Conservation (phyloP, 805 yeast species). For the Metschnikowia kofuensis region DNA sequence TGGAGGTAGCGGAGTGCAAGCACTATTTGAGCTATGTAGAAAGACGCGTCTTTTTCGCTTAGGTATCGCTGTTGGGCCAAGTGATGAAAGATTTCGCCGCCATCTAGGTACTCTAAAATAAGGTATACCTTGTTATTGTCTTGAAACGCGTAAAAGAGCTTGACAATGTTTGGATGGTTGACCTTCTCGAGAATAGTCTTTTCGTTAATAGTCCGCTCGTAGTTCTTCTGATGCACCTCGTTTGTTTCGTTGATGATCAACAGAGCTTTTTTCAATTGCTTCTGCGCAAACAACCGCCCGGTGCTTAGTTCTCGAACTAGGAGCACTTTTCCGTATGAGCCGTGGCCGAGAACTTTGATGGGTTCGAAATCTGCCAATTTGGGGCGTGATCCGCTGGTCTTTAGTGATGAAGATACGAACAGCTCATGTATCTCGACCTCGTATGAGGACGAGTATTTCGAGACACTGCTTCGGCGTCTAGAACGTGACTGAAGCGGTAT, state of each 20-base stretch:
- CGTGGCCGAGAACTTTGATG: slow-evolving; percentile 75
- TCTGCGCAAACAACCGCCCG: slow-evolving; percentile 76
- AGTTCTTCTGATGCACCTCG: slow-evolving; percentile 27
- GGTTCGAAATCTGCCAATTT: slow-evolving; percentile 62
- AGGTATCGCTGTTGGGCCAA: slow-evolving; percentile 36
- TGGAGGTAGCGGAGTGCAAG: slow-evolving; percentile 20
- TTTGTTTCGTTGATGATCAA: slow-evolving; percentile 50
- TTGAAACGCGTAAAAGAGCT: slow-evolving; percentile 79
- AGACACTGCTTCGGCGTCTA: slow-evolving; percentile 18
- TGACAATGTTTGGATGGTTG: slow-evolving; percentile 75
- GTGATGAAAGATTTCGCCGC: slow-evolving; percentile 80
- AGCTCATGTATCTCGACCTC: slow-evolving; percentile 33
- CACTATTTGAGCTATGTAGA: slow-evolving; percentile 19
- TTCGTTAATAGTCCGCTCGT: slow-evolving; percentile 80
- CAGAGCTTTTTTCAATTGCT: slow-evolving; percentile 79
- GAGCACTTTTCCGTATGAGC: slow-evolving; percentile 86
- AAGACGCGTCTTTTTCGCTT: slow-evolving; percentile 19
- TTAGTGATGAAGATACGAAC: slow-evolving; percentile 27
- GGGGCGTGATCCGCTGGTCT: slow-evolving; percentile 13
- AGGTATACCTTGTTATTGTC: slow-evolving; percentile 73
- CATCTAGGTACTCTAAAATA: slow-evolving; percentile 77
- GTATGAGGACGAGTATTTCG: slow-evolving; percentile 26
- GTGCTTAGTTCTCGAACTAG: slow-evolving; percentile 65
- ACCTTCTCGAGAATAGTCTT: slow-evolving; percentile 67
- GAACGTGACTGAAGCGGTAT: slow-evolving; percentile 11